These are phyloP conservation scores for Silene coronaria DNA, from an alignment of 179 eudicot genomes.

Conservation along the genomic window DNA sequence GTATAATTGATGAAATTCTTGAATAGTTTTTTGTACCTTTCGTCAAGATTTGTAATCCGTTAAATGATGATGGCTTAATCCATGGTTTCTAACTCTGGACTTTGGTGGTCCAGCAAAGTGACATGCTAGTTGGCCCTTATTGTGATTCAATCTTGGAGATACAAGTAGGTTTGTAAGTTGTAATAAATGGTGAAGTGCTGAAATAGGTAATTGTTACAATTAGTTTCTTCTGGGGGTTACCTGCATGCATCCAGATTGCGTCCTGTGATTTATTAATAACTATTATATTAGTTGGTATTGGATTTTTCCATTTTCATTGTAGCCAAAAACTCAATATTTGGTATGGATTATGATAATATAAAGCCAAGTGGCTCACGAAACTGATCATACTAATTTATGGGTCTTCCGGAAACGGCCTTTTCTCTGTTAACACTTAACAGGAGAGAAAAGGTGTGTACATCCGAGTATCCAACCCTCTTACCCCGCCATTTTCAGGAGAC, in stretches of 20 bases:
- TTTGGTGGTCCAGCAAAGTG: background rate
- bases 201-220: background rate
- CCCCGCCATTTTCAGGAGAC: too few species aligned
- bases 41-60: background rate
- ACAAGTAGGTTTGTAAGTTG: background rate
- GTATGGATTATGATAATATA: too few species aligned
- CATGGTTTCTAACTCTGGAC: background rate
- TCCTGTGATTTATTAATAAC: background rate
- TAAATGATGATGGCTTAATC: background rate
- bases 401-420: too few species aligned
- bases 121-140: too few species aligned
- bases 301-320: background rate
- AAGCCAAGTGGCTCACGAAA: too few species aligned
- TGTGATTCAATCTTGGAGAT: background rate
- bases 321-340: background rate
- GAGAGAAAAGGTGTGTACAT: too few species aligned
- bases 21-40: background rate
- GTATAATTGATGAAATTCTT: background rate
- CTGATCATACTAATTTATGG: too few species aligned
- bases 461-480: too few species aligned
- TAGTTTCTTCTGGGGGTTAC: background rate
- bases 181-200: background rate
- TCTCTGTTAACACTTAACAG: too few species aligned
- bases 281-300: background rate
- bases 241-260: background rate